phyloP scores from a whole-genome alignment of 495 filamentous ascomycete genomes.

The Hypoxylon cercidicola region DNA sequence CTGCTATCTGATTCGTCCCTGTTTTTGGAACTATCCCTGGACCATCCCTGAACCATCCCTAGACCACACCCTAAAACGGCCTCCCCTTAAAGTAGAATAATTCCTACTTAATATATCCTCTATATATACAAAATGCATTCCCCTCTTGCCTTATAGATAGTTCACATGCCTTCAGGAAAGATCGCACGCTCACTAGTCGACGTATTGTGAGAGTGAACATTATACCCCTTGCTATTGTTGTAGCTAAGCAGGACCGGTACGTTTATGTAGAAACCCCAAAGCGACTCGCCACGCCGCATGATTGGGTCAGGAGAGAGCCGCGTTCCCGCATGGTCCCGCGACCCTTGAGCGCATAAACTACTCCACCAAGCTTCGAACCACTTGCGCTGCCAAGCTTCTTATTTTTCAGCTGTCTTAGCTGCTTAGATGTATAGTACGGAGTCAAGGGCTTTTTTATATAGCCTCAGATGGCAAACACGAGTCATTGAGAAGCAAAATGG shows the following conservation, averaged over 20 bases:
- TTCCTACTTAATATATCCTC: background rate
- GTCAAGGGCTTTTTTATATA: no score
- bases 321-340: slow-evolving; percentile 36
- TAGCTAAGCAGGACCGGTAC: no score
- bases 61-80: background rate
- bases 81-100: background rate
- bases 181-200: no score
- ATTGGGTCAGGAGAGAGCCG: slow-evolving; percentile 32
- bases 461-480: no score
- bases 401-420: background rate
- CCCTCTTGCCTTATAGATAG: background rate
- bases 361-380: slow-evolving; percentile 19
- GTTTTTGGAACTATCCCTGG: background rate
- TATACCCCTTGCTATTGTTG: no score
- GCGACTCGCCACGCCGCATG: slow-evolving; percentile 26
- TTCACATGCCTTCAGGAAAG: background rate
- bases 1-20: background rate
- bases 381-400: background rate
- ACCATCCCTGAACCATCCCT: slow-evolving; percentile 11
- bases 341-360: slow-evolving; percentile 35
- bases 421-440: no score
- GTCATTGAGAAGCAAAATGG: no score
- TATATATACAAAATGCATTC: slow-evolving; percentile 11
- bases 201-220: no score
- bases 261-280: no score